Conservation (phyloP, 352 stramenopile genomes). For the Pythium aristosporum region DNA sequence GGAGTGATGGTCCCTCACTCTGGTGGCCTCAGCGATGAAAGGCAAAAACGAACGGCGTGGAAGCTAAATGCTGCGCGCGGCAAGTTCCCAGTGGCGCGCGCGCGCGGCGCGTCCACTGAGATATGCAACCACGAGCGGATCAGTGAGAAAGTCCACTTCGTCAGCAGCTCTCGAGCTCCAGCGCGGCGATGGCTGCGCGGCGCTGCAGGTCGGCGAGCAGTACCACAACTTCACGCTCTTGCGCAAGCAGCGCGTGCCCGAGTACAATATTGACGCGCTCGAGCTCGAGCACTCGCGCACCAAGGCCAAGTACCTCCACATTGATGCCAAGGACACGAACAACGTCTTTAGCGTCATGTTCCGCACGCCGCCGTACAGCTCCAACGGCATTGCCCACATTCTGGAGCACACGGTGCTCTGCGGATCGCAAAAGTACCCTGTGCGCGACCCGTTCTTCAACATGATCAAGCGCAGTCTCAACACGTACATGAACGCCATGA, state of each 20-base stretch:
- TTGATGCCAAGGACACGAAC: slow-evolving; percentile 81
- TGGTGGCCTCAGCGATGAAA: slow-evolving; percentile 14
- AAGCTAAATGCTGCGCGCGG: slow-evolving; percentile 18
- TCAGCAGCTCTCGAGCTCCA: slow-evolving; percentile 18
- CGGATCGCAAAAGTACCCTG: slow-evolving; percentile 95
- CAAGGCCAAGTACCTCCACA: slow-evolving; percentile 74
- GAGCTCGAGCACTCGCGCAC: slow-evolving; percentile 76
- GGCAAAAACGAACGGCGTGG: not conserved
- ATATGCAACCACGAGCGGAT: not conserved
- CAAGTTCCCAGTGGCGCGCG: slow-evolving; percentile 4
- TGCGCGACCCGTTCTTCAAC: slow-evolving; percentile 99
- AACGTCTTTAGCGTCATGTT: slow-evolving; percentile 96
- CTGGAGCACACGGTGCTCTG: slow-evolving; percentile 96
- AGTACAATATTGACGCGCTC: slow-evolving; percentile 81
- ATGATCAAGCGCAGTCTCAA: slow-evolving; percentile 98
- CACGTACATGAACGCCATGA: slow-evolving; percentile 99
- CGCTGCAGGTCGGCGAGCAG: slow-evolving; percentile 55
- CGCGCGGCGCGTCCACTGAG: not conserved
- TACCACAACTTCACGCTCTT: slow-evolving; percentile 79
- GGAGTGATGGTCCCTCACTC: slow-evolving; percentile 6
- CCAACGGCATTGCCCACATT: slow-evolving; percentile 98
- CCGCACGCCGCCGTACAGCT: slow-evolving; percentile 94
- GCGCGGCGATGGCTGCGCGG: slow-evolving; percentile 54
- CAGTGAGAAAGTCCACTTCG: not conserved
- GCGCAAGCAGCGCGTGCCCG: slow-evolving; percentile 59